Percentiles rank a stretch among this genome's conserved stretches.
Conservation (phyloP, 352 stramenopile species). For the Pythium aphanidermatum region DNA sequence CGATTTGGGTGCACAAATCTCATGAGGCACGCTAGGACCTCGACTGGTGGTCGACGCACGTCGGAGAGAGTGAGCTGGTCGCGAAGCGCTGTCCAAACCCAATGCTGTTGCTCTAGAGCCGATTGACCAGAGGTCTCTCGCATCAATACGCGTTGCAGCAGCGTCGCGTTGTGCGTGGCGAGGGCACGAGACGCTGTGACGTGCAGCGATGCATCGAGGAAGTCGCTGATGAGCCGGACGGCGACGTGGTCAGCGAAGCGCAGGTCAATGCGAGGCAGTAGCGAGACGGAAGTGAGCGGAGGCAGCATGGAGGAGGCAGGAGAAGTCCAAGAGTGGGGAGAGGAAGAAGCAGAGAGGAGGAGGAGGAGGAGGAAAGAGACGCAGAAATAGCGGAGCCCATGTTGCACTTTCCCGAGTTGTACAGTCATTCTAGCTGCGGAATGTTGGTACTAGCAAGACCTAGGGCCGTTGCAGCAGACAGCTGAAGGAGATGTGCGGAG, state of each 20-base stretch:
- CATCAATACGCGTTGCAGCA: slow-evolving; percentile 10
- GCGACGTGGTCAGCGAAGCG: not conserved
- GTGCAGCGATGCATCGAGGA: slow-evolving; percentile 7
- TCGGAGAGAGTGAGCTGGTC: not conserved
- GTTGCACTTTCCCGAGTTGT: not conserved
- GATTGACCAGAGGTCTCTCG: not conserved
- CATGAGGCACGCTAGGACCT: slow-evolving; percentile 7
- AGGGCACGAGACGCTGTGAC: slow-evolving; percentile 1
- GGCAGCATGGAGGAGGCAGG: not conserved
- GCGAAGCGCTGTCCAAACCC: slow-evolving; percentile 14
- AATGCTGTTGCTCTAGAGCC: not conserved
- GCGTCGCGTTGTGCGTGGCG: not conserved
- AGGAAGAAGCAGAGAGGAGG: too few species aligned
- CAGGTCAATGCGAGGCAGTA: not conserved
- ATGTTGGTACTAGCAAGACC: too few species aligned
- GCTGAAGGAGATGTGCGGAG: too few species aligned
- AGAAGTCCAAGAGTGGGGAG: not conserved
- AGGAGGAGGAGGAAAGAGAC: not conserved
- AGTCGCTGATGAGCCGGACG: not conserved
- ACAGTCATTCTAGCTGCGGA: slow-evolving; percentile 2
- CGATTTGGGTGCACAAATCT: slow-evolving; percentile 11
- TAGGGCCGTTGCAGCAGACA: too few species aligned
- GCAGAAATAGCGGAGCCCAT: too few species aligned
- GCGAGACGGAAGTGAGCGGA: slow-evolving; percentile 2
- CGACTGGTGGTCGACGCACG: too few species aligned